Percentiles rank a stretch among this genome's conserved stretches.
Conservation (phyloP, 805 yeast genomes). For the Wickerhamiella domercqiae region DNA sequence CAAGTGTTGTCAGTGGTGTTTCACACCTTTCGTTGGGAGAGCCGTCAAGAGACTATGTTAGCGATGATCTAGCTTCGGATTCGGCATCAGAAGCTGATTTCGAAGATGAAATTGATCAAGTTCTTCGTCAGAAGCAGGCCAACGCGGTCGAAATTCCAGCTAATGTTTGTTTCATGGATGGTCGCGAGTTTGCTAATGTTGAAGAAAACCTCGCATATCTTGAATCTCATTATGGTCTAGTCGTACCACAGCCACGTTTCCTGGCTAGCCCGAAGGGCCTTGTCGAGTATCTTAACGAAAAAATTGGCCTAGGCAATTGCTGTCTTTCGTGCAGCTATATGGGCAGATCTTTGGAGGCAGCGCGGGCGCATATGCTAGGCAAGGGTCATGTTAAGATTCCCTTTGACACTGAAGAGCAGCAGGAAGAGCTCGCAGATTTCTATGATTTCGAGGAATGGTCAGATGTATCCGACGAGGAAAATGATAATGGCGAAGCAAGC, state of each 20-base stretch:
- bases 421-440: conserved; percentile 57
- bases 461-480: conserved; percentile 24
- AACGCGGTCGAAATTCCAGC: conserved; percentile 21
- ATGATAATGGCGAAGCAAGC: conserved; percentile 21
- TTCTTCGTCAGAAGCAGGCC: conserved; percentile 18
- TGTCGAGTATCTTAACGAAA: conserved; percentile 59
- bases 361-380: conserved; percentile 71
- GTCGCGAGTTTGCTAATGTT: conserved; percentile 34
- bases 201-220: conserved; percentile 59
- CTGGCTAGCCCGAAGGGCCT: conserved; percentile 57
- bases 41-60: conserved; percentile 3
- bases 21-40: conserved; percentile 9
- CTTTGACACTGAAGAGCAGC: conserved; percentile 67
- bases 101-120: conserved; percentile 17
- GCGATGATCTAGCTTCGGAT: neutral
- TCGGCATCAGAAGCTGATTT: conserved; percentile 10
- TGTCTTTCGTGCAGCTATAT: conserved; percentile 73
- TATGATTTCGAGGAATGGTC: conserved; percentile 39
- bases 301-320: conserved; percentile 66
- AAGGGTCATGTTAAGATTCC: conserved; percentile 86
- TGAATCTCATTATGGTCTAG: conserved; percentile 69
- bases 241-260: conserved; percentile 67
- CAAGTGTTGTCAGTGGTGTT: conserved; percentile 2
- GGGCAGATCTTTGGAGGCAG: conserved; percentile 74
- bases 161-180: conserved; percentile 28